Evolutionary conservation across 2,329 filamentous ascomycete species (phyloP).

Genomic region (Penicillium carneum): DNA sequence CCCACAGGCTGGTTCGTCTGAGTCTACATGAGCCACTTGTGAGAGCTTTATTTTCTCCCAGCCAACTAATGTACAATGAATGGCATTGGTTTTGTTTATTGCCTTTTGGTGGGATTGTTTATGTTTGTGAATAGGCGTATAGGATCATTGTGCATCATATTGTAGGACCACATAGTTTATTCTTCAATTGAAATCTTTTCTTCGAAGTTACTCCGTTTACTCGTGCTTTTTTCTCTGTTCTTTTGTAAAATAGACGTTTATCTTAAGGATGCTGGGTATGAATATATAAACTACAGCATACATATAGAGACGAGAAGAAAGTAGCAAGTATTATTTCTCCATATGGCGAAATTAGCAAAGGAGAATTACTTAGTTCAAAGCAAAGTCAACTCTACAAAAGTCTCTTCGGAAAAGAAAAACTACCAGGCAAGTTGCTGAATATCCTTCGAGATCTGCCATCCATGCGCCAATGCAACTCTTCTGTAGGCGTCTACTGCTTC

Average conservation of each 20-base stretch:
- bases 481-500: constrained; percentile 79
- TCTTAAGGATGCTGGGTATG: neutral
- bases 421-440: constrained; percentile 57
- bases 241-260: neutral
- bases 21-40: neutral
- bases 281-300: neutral
- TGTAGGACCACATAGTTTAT: constrained; percentile 3
- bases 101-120: neutral
- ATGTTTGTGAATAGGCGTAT: constrained; percentile 2
- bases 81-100: neutral
- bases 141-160: neutral
- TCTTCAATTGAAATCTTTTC: neutral
- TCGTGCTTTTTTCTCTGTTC: neutral
- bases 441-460: constrained; percentile 74
- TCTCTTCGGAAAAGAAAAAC: neutral
- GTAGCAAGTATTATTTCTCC: neutral
- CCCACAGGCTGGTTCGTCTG: neutral
- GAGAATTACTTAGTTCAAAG: neutral
- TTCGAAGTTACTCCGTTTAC: neutral
- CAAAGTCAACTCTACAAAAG: neutral
- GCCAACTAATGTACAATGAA: constrained; percentile 2
- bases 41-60: neutral
- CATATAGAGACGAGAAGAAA: neutral
- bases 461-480: constrained; percentile 72
- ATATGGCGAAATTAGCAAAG: neutral